Evolutionary conservation across 2,329 filamentous ascomycete species (phyloP), one percentile per base, ranked within the genome.

Genomic region (Xylaria sp.): DNA sequence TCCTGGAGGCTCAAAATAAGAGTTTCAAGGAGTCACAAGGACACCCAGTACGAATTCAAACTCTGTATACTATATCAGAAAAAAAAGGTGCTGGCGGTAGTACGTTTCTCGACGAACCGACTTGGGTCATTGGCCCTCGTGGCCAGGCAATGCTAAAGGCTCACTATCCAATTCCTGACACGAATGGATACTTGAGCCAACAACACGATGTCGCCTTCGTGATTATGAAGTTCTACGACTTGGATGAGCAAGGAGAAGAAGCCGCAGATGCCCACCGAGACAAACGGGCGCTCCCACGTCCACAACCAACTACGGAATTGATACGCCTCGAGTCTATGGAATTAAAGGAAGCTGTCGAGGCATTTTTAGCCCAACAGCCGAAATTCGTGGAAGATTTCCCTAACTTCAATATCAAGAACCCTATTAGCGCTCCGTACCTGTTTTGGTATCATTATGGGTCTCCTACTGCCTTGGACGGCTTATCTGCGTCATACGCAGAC

Each of bases 401-500:
- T 9, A 19, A 31, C 9, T 47, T 63, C 11, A 31, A 56, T n/a
- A 46, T 51, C 19, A 25, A 33, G 17, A 15, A 11, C 6, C 21
- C 2, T 9, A 33, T 63, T 15, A 1, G 7, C 11, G 25, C 61
- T 3, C 63, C 63, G 5, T 65, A 55, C 37, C 19, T 58, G 2
- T 65, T 60, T 33, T 65, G 63, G 63, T 65, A 59, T 21, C 49
- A 59, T 43, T 65, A 57, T 33, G 31, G 63, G n/a, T 53, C 40
- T 23, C 37, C 28, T 3, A 17, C 42, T 3, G 28, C 35, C 19
- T 35, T 47, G 15, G 3, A 51, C 6, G 28, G 31, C 14, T 11
- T 64, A 25, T 35, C 15, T 23, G 33, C 28, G 31, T 3, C 14
- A 35, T 33, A 31, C 52, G 64, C 43, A 17, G 25, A 35, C 14